These are phyloP conservation scores for Astrothelium subdiscretum DNA, from an alignment of 495 filamentous ascomycete genomes.

Conservation along the genomic window DNA sequence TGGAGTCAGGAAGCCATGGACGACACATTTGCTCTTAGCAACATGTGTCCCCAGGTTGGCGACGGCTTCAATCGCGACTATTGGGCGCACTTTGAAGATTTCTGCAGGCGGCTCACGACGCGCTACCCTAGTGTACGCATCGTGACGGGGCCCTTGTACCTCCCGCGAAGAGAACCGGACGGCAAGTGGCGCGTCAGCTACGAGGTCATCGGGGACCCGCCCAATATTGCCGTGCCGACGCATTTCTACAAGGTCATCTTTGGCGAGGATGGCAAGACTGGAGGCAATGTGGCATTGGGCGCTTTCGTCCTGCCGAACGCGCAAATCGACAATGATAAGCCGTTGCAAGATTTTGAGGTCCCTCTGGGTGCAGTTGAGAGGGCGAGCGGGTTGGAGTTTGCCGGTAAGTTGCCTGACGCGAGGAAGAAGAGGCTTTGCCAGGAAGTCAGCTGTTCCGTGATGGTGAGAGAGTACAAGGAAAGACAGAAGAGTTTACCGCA, in stretches of 20 bases:
- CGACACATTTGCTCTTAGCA: slow-evolving; percentile 79
- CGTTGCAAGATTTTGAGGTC: slow-evolving; percentile 82
- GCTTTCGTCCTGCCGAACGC: slow-evolving; percentile 96
- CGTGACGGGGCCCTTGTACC: slow-evolving; percentile 87
- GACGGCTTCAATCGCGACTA: slow-evolving; percentile 97
- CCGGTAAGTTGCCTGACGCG: slow-evolving; percentile 55
- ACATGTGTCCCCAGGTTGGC: slow-evolving; percentile 97
- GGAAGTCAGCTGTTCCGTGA: slow-evolving; percentile 67
- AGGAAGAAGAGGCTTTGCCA: slow-evolving; percentile 73
- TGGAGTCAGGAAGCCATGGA: slow-evolving; percentile 93
- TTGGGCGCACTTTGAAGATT: slow-evolving; percentile 98
- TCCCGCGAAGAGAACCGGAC: slow-evolving; percentile 69
- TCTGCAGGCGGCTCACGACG: slow-evolving; percentile 70
- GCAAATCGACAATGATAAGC: slow-evolving; percentile 74
- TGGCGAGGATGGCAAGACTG: slow-evolving; percentile 65
- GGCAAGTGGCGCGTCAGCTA: slow-evolving; percentile 92
- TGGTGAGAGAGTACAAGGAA: slow-evolving; percentile 63
- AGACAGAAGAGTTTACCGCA: slow-evolving; percentile 43
- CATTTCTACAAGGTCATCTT: slow-evolving; percentile 99
- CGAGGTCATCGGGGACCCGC: slow-evolving; percentile 92
- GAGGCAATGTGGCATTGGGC: slow-evolving; percentile 73
- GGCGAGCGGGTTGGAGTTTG: slow-evolving; percentile 86
- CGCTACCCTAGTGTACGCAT: slow-evolving; percentile 82
- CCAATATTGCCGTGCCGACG: slow-evolving; percentile 90
- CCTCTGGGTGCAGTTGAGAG: slow-evolving; percentile 85